These are phyloP conservation scores for Arachis monticola DNA, from an alignment of 331 rosid species.

Conservation along the genomic window DNA sequence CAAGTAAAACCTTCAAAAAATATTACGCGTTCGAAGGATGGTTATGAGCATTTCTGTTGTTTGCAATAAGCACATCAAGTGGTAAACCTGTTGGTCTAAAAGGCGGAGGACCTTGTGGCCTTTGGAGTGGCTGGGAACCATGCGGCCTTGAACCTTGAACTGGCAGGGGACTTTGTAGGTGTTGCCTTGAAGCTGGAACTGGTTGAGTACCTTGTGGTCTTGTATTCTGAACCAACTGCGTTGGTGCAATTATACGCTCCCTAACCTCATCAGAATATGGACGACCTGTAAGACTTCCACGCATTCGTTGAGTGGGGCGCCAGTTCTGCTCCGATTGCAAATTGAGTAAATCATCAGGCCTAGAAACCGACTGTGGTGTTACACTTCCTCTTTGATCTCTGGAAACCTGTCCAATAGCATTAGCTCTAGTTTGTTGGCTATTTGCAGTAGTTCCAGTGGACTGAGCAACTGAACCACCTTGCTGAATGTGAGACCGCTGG, in stretches of 20 bases:
- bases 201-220: constrained; percentile 39
- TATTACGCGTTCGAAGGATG: constrained; percentile 35
- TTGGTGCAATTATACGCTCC: constrained; percentile 62
- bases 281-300: constrained; percentile 77
- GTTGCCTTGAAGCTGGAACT: not conserved
- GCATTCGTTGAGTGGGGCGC: constrained; percentile 78
- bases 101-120: constrained; percentile 31
- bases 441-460: constrained; percentile 41
- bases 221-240: constrained; percentile 42
- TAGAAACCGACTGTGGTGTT: constrained; percentile 47
- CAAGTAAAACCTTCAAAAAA: constrained; percentile 13
- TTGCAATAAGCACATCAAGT: constrained; percentile 40
- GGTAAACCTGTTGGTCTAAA: constrained; percentile 35
- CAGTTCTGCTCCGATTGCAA: constrained; percentile 56
- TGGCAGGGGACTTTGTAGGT: not conserved
- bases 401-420: constrained; percentile 29
- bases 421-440: constrained; percentile 48
- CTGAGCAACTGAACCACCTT: constrained; percentile 47
- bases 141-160: not conserved
- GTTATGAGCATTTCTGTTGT: constrained; percentile 40
- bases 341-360: constrained; percentile 45
- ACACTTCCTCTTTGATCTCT: constrained; percentile 57
- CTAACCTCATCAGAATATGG: constrained; percentile 46
- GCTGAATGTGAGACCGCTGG: constrained; percentile 46
- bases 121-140: constrained; percentile 42